phyloP scores from a whole-genome alignment of 352 stramenopile species.

The Phytophthora podocarpi region DNA sequence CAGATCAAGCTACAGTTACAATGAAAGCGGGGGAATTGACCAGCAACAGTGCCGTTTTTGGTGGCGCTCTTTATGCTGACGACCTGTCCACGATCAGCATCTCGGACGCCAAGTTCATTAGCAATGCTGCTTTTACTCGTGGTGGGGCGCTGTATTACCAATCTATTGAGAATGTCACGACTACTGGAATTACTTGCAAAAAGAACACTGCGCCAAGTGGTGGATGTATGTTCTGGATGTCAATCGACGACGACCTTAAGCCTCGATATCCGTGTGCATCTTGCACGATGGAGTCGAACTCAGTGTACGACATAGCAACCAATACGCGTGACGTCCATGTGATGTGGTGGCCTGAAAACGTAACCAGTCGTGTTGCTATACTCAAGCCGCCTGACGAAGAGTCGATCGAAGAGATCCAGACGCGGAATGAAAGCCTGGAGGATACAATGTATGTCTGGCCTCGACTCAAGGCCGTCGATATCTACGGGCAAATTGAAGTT shows the following conservation, averaged over 20 bases:
- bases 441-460: slow-evolving; percentile 47
- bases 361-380: slow-evolving; percentile 44
- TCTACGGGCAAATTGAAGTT: slow-evolving; percentile 69
- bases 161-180: slow-evolving; percentile 28
- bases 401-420: slow-evolving; percentile 42
- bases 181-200: slow-evolving; percentile 32
- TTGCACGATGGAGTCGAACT: slow-evolving; percentile 51
- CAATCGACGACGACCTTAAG: slow-evolving; percentile 20
- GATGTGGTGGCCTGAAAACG: slow-evolving; percentile 61
- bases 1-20: slow-evolving; percentile 27
- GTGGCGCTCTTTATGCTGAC: slow-evolving; percentile 48
- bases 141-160: slow-evolving; percentile 62
- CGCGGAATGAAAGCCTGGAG: slow-evolving; percentile 35
- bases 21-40: slow-evolving; percentile 23
- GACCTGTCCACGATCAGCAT: slow-evolving; percentile 20
- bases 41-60: slow-evolving; percentile 38
- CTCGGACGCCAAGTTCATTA: slow-evolving; percentile 21
- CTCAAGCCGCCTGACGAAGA: slow-evolving; percentile 57
- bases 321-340: slow-evolving; percentile 61
- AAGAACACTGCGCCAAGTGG: slow-evolving; percentile 54
- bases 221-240: slow-evolving; percentile 72
- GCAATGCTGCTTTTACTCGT: slow-evolving; percentile 43
- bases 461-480: slow-evolving; percentile 56
- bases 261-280: slow-evolving; percentile 39
- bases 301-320: slow-evolving; percentile 59